Conservation (phyloP, 495 filamentous ascomycete species). For the Pyrenula massariospora region DNA sequence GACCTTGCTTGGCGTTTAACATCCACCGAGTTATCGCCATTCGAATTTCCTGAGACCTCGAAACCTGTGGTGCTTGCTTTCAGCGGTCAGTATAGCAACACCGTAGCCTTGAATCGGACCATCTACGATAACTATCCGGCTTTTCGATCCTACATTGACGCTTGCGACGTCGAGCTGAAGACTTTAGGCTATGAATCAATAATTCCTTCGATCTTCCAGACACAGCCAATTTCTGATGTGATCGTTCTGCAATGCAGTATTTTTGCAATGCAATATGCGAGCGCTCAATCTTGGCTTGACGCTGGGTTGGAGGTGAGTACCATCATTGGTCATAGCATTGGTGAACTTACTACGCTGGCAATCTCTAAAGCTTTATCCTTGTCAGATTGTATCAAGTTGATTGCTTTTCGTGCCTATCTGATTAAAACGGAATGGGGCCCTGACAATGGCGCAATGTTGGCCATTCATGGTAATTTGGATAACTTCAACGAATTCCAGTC, state of each 20-base stretch:
- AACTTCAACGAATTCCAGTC: slow-evolving; percentile 2
- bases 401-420: slow-evolving; percentile 25
- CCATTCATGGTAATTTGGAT: slow-evolving; percentile 19
- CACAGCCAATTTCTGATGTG: slow-evolving; percentile 17
- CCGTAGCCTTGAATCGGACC: not conserved
- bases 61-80: not conserved
- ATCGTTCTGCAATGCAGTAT: slow-evolving; percentile 26
- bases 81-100: not conserved
- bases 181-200: slow-evolving; percentile 21
- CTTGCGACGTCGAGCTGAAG: too few relatives aligned
- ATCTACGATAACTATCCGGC: not conserved
- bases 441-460: slow-evolving; percentile 33
- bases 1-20: too few relatives aligned
- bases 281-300: slow-evolving; percentile 33
- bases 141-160: not conserved
- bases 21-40: too few relatives aligned
- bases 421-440: slow-evolving; percentile 23
- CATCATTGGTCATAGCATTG: slow-evolving; percentile 43
- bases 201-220: slow-evolving; percentile 33
- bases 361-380: slow-evolving; percentile 25
- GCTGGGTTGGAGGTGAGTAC: slow-evolving; percentile 21
- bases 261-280: slow-evolving; percentile 38
- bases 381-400: slow-evolving; percentile 22
- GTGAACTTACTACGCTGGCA: slow-evolving; percentile 36
- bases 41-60: too few relatives aligned